Evolutionary conservation across 2,329 filamentous ascomycete species (phyloP), one percentile per base, ranked within the genome.

Genomic region (Ophiostoma australiae): DNA sequence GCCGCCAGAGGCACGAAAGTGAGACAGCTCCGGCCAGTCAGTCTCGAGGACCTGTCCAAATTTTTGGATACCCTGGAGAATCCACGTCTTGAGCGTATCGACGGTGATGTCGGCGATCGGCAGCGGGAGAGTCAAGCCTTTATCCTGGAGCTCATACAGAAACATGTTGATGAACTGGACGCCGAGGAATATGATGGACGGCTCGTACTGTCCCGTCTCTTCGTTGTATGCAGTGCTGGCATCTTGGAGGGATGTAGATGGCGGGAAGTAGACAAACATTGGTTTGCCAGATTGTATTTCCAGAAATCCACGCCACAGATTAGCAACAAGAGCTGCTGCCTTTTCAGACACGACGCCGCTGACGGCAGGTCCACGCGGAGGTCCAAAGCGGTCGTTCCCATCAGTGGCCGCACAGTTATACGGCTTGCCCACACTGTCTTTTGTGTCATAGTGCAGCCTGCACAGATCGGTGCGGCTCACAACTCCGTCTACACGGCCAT

Each of bases 121-220:
- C 23, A 58, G 8, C 52, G 52, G 52, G 10, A 58, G 20, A 6
- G n/a, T 11, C 17, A 8, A 58, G 23, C 52, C 23, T 13, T 5
- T 58, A n/a, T 27, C 52, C 23, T 58, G 20, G 52, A 58, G n/a
- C 52, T 58, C 52, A 27, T 58, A 27, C 23, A 58, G 5, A 8
- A 58, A 58, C 52, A 58, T 58, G 52, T 58, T 58, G 52, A 58
- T 58, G 23, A 27, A 58, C 7, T 58, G 20, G 8, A 58, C 52
- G 2, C n/a, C 52, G 10, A 58, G 52, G 11, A 27, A 58, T 11
- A 58, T 23, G 52, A 58, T 27, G 10, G 11, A 58, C n/a, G 52
- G 52, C n/a, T 27, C 20, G 27, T 58, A 58, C 23, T 58, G 52
- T 7, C 52, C 1, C 23, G 52, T 58, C n/a, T 58, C 52, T 5